Base-by-base conservation (phyloP, 495 filamentous ascomycete species). In the Aspergillus heteromorphus region DNA sequence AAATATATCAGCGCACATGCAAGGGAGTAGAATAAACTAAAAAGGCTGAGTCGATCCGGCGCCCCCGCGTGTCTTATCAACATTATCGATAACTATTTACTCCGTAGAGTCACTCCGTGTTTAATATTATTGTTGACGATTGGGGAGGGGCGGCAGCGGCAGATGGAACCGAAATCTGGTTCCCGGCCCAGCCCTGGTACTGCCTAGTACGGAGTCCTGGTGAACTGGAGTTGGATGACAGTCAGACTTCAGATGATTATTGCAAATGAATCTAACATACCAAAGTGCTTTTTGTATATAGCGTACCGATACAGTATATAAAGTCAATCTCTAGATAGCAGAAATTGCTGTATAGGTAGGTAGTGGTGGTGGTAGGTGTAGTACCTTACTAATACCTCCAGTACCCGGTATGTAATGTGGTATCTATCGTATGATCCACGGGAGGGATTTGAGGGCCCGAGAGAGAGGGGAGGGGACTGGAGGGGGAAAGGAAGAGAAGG, bases 1-100 rank as follows among this genome's bases (percentile, higher is more conserved):
- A 55, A 58, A 56, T 40, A 51, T 49, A 51, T 48, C 34, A 40
- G 48, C 31, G 60, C 60, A 59, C 60, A 57, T 59, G 60, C 54
- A 63, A 63, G 60, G 60, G 59, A 56, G 48, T 29, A 0, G 27
- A 23, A 47, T 47, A 29, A 47, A 43, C 40, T 27, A 54, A 47
- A 47, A 45, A 52, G 42, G 49, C 18, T 60, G 50, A 40, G 50
- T 40, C 47, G 51, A 56, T 53, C 42, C 30, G 31, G 16, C 36
- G 42, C 8, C 58, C 54, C 58, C 51, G 54, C 58, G 45, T 54
- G 38, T 41, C 58, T 60, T 55, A 60, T 60, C 53, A 40, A 52
- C 45, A 52, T 50, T 54, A 58, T 53, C 43, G 50, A 58, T 49
- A 53, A 18, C 40, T 40, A 5, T 43, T 45, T 48, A 53, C 21